These are phyloP conservation scores for Coprinopsis sp. DNA, from an alignment of 768 basidiomycete genomes.

Conservation along the genomic window DNA sequence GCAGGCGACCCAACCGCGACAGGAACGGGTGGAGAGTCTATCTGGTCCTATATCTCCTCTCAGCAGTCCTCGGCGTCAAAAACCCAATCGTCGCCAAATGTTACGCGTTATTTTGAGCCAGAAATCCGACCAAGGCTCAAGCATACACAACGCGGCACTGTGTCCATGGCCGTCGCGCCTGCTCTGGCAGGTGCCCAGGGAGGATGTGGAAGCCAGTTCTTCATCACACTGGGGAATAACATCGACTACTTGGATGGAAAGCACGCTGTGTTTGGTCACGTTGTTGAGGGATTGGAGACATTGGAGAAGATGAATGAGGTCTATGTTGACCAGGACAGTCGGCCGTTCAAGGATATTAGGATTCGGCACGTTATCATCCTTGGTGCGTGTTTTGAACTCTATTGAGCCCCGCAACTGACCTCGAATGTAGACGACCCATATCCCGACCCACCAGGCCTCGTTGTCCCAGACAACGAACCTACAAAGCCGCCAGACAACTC, in stretches of 20 bases:
- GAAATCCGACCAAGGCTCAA: constrained; percentile 79
- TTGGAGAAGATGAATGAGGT: constrained; percentile 91
- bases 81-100: constrained; percentile 33
- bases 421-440: constrained; percentile 83
- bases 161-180: constrained; percentile 98
- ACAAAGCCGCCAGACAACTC: constrained; percentile 79
- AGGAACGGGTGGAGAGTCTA: constrained; percentile 88
- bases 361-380: constrained; percentile 95
- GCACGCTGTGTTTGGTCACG: constrained; percentile 92
- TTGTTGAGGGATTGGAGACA: constrained; percentile 91
- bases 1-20: constrained; percentile 94
- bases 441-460: constrained; percentile 75
- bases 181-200: constrained; percentile 53
- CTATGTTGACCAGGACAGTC: constrained; percentile 80
- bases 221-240: constrained; percentile 84
- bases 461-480: constrained; percentile 71
- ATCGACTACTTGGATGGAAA: constrained; percentile 94
- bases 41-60: constrained; percentile 73
- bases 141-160: constrained; percentile 79
- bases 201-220: constrained; percentile 94
- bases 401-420: not conserved
- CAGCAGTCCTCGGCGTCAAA: constrained; percentile 33
- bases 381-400: constrained; percentile 41
- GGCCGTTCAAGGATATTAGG: constrained; percentile 91
- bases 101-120: constrained; percentile 83